phyloP scores from a whole-genome alignment of 2,329 filamentous ascomycete species.

The Lachnellula arida region DNA sequence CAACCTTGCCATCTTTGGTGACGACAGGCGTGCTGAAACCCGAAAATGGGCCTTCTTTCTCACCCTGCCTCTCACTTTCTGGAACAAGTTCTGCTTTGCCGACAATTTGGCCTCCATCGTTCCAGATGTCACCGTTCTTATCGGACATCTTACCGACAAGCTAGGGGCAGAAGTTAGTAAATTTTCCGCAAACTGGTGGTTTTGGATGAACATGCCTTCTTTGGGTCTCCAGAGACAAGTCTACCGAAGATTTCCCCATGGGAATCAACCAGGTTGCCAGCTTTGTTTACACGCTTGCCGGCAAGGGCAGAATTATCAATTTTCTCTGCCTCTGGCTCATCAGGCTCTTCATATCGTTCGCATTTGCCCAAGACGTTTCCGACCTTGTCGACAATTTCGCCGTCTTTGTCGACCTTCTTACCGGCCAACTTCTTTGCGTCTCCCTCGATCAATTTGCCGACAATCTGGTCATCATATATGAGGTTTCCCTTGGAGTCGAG shows the following conservation, averaged over 20 bases:
- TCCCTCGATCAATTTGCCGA: slow-evolving; percentile 58
- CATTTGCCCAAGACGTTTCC: slow-evolving; percentile 64
- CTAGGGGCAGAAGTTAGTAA: not conserved
- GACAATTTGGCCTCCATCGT: slow-evolving; percentile 66
- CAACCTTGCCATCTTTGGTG: slow-evolving; percentile 63
- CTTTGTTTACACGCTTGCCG: slow-evolving; percentile 68
- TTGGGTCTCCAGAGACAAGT: slow-evolving; percentile 61
- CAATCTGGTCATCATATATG: slow-evolving; percentile 47
- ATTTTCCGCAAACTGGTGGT: not conserved
- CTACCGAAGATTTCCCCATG: slow-evolving; percentile 56
- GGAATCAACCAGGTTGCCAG: slow-evolving; percentile 55
- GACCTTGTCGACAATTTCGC: slow-evolving; percentile 62
- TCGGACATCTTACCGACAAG: slow-evolving; percentile 67
- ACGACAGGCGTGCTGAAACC: slow-evolving; percentile 62
- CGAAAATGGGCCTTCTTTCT: slow-evolving; percentile 64
- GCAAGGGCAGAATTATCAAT: slow-evolving; percentile 58
- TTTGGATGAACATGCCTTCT: slow-evolving; percentile 33
- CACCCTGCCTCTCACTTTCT: slow-evolving; percentile 58
- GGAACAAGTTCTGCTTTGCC: slow-evolving; percentile 64
- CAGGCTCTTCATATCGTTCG: slow-evolving; percentile 59
- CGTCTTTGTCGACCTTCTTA: slow-evolving; percentile 63
- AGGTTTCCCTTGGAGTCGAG: slow-evolving; percentile 52
- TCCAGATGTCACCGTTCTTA: slow-evolving; percentile 66
- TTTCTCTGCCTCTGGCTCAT: slow-evolving; percentile 41
- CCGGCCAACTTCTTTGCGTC: slow-evolving; percentile 60